Evolutionary conservation across 2,329 filamentous ascomycete genomes (phyloP).

Genomic region (Fusarium multiceps): DNA sequence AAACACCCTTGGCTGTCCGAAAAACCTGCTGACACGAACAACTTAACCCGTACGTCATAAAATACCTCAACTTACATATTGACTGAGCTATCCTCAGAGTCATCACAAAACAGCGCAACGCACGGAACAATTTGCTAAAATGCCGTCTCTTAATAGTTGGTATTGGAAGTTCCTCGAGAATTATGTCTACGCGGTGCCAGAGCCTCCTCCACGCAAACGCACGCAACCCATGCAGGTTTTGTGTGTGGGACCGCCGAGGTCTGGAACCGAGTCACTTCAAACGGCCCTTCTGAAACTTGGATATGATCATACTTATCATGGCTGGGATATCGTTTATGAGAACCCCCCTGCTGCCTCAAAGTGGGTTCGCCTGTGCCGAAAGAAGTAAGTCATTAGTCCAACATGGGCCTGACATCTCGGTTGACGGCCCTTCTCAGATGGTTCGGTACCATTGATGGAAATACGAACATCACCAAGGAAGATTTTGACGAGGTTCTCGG

Average conservation of each 20-base stretch:
- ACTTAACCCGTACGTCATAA: neutral
- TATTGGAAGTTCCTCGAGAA: slow-evolving; percentile 21
- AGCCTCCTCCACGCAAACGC: slow-evolving; percentile 36
- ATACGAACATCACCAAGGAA: slow-evolving; percentile 9
- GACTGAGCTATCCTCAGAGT: fast-evolving
- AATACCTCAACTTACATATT: neutral
- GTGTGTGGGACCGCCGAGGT: slow-evolving; percentile 50
- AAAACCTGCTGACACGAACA: neutral
- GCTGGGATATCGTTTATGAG: slow-evolving; percentile 51
- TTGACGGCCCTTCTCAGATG: slow-evolving; percentile 5
- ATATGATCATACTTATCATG: slow-evolving; percentile 51
- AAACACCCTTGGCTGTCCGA: neutral
- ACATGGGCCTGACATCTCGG: neutral
- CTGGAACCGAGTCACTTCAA: slow-evolving; percentile 52
- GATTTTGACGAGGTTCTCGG: slow-evolving; percentile 31
- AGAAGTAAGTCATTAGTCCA: slow-evolving; percentile 3
- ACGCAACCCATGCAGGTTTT: slow-evolving; percentile 51
- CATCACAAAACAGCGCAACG: neutral
- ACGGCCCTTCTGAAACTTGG: slow-evolving; percentile 46
- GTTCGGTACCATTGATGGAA: slow-evolving; percentile 20
- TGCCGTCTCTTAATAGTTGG: slow-evolving; percentile 21
- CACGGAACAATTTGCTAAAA: neutral
- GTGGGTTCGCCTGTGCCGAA: slow-evolving; percentile 21
- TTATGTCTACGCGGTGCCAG: slow-evolving; percentile 23
- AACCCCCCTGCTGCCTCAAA: slow-evolving; percentile 2